These are phyloP conservation scores for Achaetomiella virescens DNA, from an alignment of 495 filamentous ascomycete species.

Conservation along the genomic window DNA sequence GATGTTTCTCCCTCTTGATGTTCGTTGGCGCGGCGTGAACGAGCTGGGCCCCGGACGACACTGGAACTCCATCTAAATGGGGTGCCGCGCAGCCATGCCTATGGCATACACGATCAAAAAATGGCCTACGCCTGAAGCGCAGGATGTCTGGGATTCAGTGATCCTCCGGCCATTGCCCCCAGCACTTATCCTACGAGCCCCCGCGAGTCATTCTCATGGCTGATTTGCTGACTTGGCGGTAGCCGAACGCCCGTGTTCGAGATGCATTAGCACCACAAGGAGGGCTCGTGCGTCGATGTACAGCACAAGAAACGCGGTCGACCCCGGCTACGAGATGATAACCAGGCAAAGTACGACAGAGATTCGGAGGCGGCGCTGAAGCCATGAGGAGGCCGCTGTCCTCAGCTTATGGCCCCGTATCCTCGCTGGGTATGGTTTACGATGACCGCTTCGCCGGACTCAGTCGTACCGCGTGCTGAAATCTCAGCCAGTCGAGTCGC, in stretches of 20 bases:
- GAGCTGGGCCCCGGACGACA: no score
- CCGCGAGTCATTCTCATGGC: not conserved
- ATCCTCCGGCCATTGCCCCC: not conserved
- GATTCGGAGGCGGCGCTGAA: conserved; percentile 40
- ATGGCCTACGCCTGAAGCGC: no score
- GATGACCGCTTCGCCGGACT: conserved; percentile 45
- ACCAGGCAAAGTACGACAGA: conserved; percentile 49
- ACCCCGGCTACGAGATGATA: conserved; percentile 83
- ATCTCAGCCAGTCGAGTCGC: conserved; percentile 46
- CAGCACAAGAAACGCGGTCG: conserved; percentile 94
- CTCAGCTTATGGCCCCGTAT: conserved; percentile 36
- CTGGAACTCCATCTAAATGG: no score
- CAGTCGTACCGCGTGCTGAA: conserved; percentile 54
- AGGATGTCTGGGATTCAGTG: not conserved
- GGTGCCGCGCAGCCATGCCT: no score
- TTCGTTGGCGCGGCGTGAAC: no score
- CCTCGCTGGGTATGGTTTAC: conserved; percentile 32
- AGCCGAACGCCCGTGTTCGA: conserved; percentile 58
- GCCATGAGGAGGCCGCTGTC: conserved; percentile 42
- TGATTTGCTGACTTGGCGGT: conserved; percentile 23
- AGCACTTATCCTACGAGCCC: not conserved
- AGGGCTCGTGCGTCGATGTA: conserved; percentile 89
- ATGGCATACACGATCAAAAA: no score
- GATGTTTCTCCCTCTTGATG: no score
- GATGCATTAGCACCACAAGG: conserved; percentile 55